Conservation (phyloP, 2,329 filamentous ascomycete species). For the Pseudopyrenochaeta lycopersici region DNA sequence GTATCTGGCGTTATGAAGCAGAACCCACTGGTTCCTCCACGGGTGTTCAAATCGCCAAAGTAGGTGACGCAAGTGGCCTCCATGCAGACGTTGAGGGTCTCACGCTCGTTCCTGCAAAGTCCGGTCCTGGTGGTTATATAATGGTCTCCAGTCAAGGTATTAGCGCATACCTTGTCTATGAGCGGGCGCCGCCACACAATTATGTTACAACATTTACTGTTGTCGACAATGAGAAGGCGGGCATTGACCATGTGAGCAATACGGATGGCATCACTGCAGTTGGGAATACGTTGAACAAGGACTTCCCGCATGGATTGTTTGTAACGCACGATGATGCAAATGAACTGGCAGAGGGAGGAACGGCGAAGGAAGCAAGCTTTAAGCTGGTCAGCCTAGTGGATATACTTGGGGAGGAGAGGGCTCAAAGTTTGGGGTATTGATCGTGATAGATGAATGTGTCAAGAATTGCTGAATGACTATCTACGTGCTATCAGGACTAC, state of each 20-base stretch:
- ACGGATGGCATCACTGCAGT: conserved; percentile 63
- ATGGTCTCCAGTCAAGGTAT: conserved; percentile 64
- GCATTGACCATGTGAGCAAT: conserved; percentile 62
- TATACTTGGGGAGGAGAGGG: conserved; percentile 34
- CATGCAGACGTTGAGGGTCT: conserved; percentile 65
- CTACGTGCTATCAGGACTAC: neutral
- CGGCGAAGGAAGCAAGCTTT: conserved; percentile 59
- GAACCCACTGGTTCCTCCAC: conserved; percentile 56
- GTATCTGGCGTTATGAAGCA: conserved; percentile 62
- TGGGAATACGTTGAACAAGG: conserved; percentile 52
- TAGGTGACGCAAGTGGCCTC: conserved; percentile 58
- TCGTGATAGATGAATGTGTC: neutral
- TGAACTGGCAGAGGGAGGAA: conserved; percentile 57
- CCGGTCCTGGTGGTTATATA: conserved; percentile 58
- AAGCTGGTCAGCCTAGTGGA: conserved; percentile 54
- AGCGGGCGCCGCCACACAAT: conserved; percentile 58
- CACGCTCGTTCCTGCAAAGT: conserved; percentile 59
- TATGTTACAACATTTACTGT: conserved; percentile 62
- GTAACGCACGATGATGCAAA: conserved; percentile 66
- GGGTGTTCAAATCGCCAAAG: conserved; percentile 49
- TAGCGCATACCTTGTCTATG: conserved; percentile 63
- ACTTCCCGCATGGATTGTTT: conserved; percentile 53
- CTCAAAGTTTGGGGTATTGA: conserved; percentile 31
- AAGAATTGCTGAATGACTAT: neutral
- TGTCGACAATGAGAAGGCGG: conserved; percentile 51